Base-by-base conservation (phyloP, 2,329 filamentous ascomycete species). In the Cercospora berteroae region DNA sequence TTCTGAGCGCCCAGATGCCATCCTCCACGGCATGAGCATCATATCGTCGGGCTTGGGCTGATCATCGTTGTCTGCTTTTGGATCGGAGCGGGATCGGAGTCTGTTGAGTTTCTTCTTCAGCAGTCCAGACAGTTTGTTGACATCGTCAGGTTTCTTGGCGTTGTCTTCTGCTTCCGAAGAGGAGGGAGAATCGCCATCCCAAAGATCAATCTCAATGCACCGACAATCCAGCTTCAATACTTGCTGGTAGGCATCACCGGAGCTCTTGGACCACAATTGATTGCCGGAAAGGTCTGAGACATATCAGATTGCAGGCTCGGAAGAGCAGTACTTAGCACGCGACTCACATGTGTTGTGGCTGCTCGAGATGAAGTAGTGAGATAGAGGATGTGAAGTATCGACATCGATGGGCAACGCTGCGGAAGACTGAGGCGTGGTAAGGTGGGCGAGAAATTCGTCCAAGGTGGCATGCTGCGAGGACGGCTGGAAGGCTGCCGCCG, bases 121-220 rank as follows among this genome's bases (percentile, higher is more conserved):
- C 4, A 74, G 62, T 16, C 72, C 73, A 8, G 69, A 63, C 31
- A 78, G 74, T 56, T 78, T 78, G 64, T 79, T 79, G 16, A 80
- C 72, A 13, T 74, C 72, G 44, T 64, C 65, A 10, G 76, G 33
- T 76, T 75, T 66, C 71, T 71, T 42, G 73, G 69, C 61, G 27
- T 62, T 67, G 23, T 62, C 64, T 58, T 74, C 72, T n/a, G 66
- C 64, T 71, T 77, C 70, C 71, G 80, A 79, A 20, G 78, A 81
- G 8, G 80, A 80, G 20, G 78, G 71, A n/a, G 71, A 75, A 52
- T 86, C 83, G 12, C 93, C 92, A 78, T 97, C 92, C 91, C 94
- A 97, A 3, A 97, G 93, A 76, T 97, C 94, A 64, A 97, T 95
- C 78, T 97, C 94, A 57, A 97, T 93, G 75, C 93, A 97, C 69